Evolutionary conservation across 2,329 filamentous ascomycete species (phyloP).

Genomic region (Curvularia hawaiiensis): DNA sequence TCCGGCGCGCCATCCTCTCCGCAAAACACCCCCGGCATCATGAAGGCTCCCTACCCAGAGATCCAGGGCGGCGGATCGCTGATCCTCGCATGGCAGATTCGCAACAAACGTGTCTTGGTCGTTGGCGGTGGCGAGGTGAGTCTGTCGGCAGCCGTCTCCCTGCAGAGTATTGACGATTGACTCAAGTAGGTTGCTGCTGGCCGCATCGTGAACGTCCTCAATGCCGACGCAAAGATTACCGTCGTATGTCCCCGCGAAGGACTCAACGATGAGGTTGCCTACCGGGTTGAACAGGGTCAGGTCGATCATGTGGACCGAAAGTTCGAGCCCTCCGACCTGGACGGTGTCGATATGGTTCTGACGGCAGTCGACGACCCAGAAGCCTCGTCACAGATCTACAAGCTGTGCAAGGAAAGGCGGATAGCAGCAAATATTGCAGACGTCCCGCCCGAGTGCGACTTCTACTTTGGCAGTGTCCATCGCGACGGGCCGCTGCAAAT

Average conservation of each 20-base stretch:
- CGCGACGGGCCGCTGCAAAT: constrained; percentile 94
- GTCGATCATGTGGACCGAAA: constrained; percentile 80
- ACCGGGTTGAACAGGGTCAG: constrained; percentile 75
- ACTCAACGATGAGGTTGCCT: constrained; percentile 85
- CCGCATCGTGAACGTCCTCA: constrained; percentile 90
- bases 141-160: constrained; percentile 12
- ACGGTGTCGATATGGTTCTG: constrained; percentile 83
- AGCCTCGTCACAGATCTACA: constrained; percentile 90
- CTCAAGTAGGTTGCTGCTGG: constrained; percentile 83
- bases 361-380: constrained; percentile 92
- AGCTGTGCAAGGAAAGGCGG: constrained; percentile 82
- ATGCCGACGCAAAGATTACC: constrained; percentile 89
- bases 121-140: constrained; percentile 92
- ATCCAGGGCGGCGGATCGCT: constrained; percentile 91
- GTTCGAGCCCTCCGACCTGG: constrained; percentile 86
- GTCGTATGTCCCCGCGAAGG: constrained; percentile 81
- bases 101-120: constrained; percentile 85
- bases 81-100: constrained; percentile 95
- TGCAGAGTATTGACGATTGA: constrained; percentile 40
- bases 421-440: constrained; percentile 96
- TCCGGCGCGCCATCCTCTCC: constrained; percentile 25
- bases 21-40: constrained; percentile 36
- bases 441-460: constrained; percentile 95
- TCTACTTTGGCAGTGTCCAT: constrained; percentile 97
- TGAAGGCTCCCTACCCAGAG: constrained; percentile 69